Evolutionary conservation across 2,329 filamentous ascomycete species (phyloP).

Genomic region (Stachybotrys echinatus): DNA sequence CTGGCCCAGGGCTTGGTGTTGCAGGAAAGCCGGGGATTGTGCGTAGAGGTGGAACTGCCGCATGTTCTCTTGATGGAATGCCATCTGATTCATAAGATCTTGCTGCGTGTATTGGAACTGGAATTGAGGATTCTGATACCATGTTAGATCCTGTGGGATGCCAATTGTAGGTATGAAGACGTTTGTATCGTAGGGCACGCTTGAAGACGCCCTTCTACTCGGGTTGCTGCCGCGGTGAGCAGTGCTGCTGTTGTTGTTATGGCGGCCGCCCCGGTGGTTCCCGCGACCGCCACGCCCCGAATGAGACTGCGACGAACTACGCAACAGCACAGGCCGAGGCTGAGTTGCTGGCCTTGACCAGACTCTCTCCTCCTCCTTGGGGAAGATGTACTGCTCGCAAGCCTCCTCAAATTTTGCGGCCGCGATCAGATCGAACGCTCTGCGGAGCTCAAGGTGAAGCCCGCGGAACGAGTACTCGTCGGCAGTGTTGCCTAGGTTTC

Average conservation of each 20-base stretch:
- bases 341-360: constrained; percentile 52
- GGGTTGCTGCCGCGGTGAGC: constrained; percentile 27
- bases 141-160: constrained; percentile 42
- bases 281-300: constrained; percentile 42
- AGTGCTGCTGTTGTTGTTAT: constrained; percentile 33
- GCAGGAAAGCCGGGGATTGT: constrained; percentile 25
- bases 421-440: constrained; percentile 79
- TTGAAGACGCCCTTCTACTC: constrained; percentile 48
- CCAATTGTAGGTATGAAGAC: constrained; percentile 39
- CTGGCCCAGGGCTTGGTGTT: constrained; percentile 30
- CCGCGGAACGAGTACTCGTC: constrained; percentile 93
- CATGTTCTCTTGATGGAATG: constrained; percentile 30
- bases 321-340: constrained; percentile 50
- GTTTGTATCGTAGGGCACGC: constrained; percentile 44
- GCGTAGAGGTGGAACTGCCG: constrained; percentile 28
- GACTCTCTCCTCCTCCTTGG: constrained; percentile 68
- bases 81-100: constrained; percentile 35
- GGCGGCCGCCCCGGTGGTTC: constrained; percentile 42
- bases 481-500: constrained; percentile 93
- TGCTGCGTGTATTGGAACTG: constrained; percentile 36
- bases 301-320: constrained; percentile 58
- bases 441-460: constrained; percentile 80
- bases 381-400: constrained; percentile 84
- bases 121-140: constrained; percentile 40
- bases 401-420: constrained; percentile 75